These are phyloP conservation scores for Lepidium didymum DNA, from an alignment of 345 rosid species.

Conservation along the genomic window DNA sequence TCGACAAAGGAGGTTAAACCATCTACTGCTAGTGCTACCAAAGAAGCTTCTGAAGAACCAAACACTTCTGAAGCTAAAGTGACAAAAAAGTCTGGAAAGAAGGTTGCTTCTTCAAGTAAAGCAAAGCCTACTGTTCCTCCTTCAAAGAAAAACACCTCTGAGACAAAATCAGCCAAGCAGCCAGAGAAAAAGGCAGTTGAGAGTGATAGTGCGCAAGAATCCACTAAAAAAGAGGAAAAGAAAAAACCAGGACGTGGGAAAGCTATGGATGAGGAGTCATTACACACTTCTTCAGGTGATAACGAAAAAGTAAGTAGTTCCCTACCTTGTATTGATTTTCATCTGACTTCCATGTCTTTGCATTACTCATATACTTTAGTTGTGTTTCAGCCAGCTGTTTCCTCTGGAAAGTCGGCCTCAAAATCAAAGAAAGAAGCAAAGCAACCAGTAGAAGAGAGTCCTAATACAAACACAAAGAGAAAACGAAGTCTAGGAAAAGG, in stretches of 20 bases:
- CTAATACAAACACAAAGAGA: constrained; percentile 54
- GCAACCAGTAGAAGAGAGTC: constrained; percentile 43
- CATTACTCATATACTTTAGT: not conserved
- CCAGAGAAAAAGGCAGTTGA: constrained; percentile 45
- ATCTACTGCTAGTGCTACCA: constrained; percentile 35
- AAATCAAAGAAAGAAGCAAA: constrained; percentile 44
- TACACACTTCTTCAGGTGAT: constrained; percentile 41
- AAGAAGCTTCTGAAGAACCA: constrained; percentile 41
- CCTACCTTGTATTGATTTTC: not conserved
- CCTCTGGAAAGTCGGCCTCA: constrained; percentile 47
- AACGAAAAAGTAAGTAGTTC: constrained; percentile 40
- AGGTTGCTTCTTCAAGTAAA: constrained; percentile 39
- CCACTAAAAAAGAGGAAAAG: constrained; percentile 46
- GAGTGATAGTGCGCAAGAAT: constrained; percentile 42
- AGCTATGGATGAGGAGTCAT: constrained; percentile 31
- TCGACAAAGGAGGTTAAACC: constrained; percentile 32
- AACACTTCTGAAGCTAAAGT: constrained; percentile 49
- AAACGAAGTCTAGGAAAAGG: constrained; percentile 49
- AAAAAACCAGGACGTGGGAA: constrained; percentile 44
- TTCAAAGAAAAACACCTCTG: constrained; percentile 32
- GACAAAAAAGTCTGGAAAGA: constrained; percentile 35
- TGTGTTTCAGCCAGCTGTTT: constrained; percentile 39
- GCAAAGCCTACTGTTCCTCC: constrained; percentile 21
- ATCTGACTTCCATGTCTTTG: not conserved
- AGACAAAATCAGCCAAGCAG: constrained; percentile 39